Percentiles rank a stretch among this genome's conserved stretches.
Conservation (phyloP, 805 yeast species). For the Kockiozyma suomiensis region DNA sequence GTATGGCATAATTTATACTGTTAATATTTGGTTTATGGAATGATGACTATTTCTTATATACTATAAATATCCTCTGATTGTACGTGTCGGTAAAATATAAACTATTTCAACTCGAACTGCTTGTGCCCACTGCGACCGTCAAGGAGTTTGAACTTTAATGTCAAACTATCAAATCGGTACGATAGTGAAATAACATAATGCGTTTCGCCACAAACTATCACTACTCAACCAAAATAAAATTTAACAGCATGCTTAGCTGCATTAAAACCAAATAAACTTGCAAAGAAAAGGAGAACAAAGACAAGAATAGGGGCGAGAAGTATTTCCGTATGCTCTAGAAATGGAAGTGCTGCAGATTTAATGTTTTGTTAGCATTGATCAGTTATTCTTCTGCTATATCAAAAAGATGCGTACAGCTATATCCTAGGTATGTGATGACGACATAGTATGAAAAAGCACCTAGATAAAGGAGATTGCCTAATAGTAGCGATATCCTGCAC, state of each 20-base stretch:
- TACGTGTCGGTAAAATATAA: no score
- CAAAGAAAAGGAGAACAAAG: conserved; percentile 52
- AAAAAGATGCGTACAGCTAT: conserved; percentile 52
- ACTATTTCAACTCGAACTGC: no score
- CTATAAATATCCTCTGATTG: no score
- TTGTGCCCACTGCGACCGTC: no score
- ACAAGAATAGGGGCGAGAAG: conserved; percentile 58
- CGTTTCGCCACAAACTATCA: no score
- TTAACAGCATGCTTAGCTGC: conserved; percentile 67
- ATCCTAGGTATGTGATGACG: conserved; percentile 85
- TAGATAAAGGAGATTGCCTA: conserved; percentile 80
- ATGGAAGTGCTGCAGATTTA: conserved; percentile 51
- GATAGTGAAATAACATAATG: no score
- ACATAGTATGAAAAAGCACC: conserved; percentile 75
- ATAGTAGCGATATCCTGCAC: conserved; percentile 54
- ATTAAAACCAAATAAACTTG: conserved; percentile 68
- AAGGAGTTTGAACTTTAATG: no score
- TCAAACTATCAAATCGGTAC: no score
- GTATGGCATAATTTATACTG: not conserved
- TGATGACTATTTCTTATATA: not conserved
- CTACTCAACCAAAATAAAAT: conserved; percentile 42
- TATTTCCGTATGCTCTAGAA: conserved; percentile 62
- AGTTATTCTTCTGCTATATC: no score
- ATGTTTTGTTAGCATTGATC: not conserved
- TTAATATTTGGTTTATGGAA: not conserved